Percentiles rank a stretch among this genome's conserved stretches.
phyloP scores from a whole-genome alignment of 768 basidiomycete genomes.

The Leucocoprinus sp. region DNA sequence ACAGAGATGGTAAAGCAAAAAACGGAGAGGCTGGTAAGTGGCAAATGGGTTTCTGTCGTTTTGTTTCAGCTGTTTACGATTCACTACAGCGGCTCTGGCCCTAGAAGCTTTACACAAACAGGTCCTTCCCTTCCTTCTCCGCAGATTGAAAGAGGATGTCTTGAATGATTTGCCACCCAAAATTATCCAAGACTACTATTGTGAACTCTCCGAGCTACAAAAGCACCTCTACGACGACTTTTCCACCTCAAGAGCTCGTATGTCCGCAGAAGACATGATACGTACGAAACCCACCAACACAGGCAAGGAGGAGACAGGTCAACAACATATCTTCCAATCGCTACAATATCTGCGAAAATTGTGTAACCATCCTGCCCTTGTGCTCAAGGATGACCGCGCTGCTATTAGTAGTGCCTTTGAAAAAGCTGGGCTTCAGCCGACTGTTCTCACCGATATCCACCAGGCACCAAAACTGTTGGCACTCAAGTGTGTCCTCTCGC shows the following conservation, averaged over 20 bases:
- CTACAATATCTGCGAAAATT: slow-evolving; percentile 95
- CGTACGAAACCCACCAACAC: slow-evolving; percentile 29
- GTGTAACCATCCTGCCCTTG: slow-evolving; percentile 94
- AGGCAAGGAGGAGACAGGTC: slow-evolving; percentile 34
- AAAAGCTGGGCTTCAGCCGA: slow-evolving; percentile 40
- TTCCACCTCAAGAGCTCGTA: slow-evolving; percentile 64
- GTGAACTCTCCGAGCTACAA: slow-evolving; percentile 92
- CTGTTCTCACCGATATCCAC: slow-evolving; percentile 63
- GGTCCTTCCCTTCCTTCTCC: slow-evolving; percentile 94
- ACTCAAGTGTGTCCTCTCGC: slow-evolving; percentile 51
- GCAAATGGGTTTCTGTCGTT: not conserved
- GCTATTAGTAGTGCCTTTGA: slow-evolving; percentile 50
- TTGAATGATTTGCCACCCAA: slow-evolving; percentile 93
- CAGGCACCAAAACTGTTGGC: slow-evolving; percentile 94
- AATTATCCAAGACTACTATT: slow-evolving; percentile 99
- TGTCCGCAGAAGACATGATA: slow-evolving; percentile 58
- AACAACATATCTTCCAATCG: slow-evolving; percentile 94
- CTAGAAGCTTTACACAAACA: slow-evolving; percentile 97
- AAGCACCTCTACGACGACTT: slow-evolving; percentile 94
- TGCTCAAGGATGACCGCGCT: slow-evolving; percentile 67
- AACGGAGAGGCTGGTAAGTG: slow-evolving; percentile 86
- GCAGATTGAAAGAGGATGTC: slow-evolving; percentile 96
- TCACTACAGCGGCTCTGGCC: slow-evolving; percentile 70
- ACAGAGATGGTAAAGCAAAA: slow-evolving; percentile 92
- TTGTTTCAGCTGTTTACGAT: not conserved